phyloP scores from a whole-genome alignment of 495 filamentous ascomycete genomes.

The Massariosphaeria phaeospora region DNA sequence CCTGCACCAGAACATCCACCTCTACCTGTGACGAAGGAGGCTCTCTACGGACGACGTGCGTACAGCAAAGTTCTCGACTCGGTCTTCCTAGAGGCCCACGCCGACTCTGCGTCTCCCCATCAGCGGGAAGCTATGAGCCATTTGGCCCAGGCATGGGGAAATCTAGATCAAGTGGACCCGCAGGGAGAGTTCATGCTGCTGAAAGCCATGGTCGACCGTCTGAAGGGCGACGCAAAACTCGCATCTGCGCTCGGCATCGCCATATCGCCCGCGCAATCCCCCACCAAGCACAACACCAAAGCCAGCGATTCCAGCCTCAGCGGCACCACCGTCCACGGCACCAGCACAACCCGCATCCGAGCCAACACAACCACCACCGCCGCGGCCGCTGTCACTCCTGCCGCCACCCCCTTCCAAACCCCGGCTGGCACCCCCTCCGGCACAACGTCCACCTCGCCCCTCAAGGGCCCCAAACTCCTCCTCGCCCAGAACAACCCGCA shows the following conservation, averaged over 20 bases:
- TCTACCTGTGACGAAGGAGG: slow-evolving; percentile 56
- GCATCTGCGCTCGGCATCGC: slow-evolving; percentile 36
- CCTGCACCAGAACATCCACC: slow-evolving; percentile 12
- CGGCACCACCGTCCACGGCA: slow-evolving; percentile 25
- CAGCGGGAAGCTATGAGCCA: slow-evolving; percentile 77
- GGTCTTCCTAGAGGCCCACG: slow-evolving; percentile 74
- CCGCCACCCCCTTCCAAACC: slow-evolving; percentile 1
- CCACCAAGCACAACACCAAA: slow-evolving; percentile 18
- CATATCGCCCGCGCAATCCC: slow-evolving; percentile 24
- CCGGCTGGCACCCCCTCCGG: slow-evolving; percentile 5
- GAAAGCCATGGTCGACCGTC: slow-evolving; percentile 58
- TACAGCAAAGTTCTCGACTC: slow-evolving; percentile 75
- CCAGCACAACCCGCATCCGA: slow-evolving; percentile 22
- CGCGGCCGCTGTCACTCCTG: neutral
- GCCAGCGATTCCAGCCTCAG: slow-evolving; percentile 13
- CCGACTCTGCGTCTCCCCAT: slow-evolving; percentile 65
- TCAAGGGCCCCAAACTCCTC: slow-evolving; percentile 58
- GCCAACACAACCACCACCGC: slow-evolving; percentile 14
- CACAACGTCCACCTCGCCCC: slow-evolving; percentile 9
- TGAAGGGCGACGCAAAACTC: slow-evolving; percentile 45
- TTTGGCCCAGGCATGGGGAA: slow-evolving; percentile 76
- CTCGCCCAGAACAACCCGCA: slow-evolving; percentile 81
- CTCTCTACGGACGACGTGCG: slow-evolving; percentile 67
- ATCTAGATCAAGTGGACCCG: slow-evolving; percentile 79
- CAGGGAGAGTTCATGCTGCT: slow-evolving; percentile 86